A percentile compares a stretch with the other conserved stretches of the same genome.
phyloP scores from a whole-genome alignment of 2,329 filamentous ascomycete genomes.

The Penicillium paneum region DNA sequence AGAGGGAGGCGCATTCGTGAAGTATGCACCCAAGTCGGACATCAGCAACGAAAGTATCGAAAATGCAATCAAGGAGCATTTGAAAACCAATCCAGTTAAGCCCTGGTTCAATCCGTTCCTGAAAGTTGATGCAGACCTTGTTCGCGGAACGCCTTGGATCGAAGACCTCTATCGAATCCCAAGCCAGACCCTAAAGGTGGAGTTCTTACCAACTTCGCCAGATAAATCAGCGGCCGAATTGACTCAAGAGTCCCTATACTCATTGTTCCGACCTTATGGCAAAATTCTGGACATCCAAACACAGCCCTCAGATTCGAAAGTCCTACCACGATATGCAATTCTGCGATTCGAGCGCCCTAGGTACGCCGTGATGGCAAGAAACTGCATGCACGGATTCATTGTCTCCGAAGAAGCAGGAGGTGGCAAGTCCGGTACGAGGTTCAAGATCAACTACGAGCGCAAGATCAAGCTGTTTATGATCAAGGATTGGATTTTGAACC shows the following conservation, averaged over 20 bases:
- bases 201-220: slow-evolving; percentile 72
- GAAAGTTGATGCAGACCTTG: slow-evolving; percentile 66
- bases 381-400: slow-evolving; percentile 83
- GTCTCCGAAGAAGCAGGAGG: slow-evolving; percentile 68
- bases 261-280: slow-evolving; percentile 82
- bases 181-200: slow-evolving; percentile 70
- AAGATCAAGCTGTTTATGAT: slow-evolving; percentile 74
- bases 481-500: slow-evolving; percentile 80
- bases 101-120: slow-evolving; percentile 89
- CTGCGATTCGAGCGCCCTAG: slow-evolving; percentile 72
- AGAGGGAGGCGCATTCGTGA: slow-evolving; percentile 91
- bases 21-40: slow-evolving; percentile 61
- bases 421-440: slow-evolving; percentile 69
- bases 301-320: slow-evolving; percentile 82
- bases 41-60: slow-evolving; percentile 56
- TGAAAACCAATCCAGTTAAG: slow-evolving; percentile 68
- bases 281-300: slow-evolving; percentile 82
- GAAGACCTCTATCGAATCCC: slow-evolving; percentile 87
- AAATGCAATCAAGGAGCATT: slow-evolving; percentile 58
- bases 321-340: slow-evolving; percentile 73
- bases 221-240: slow-evolving; percentile 73
- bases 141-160: slow-evolving; percentile 85
- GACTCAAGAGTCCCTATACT: slow-evolving; percentile 82
- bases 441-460: slow-evolving; percentile 81
- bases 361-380: slow-evolving; percentile 82